phyloP scores from a whole-genome alignment of 345 rosid genomes.

The Odontarrhena argentea region DNA sequence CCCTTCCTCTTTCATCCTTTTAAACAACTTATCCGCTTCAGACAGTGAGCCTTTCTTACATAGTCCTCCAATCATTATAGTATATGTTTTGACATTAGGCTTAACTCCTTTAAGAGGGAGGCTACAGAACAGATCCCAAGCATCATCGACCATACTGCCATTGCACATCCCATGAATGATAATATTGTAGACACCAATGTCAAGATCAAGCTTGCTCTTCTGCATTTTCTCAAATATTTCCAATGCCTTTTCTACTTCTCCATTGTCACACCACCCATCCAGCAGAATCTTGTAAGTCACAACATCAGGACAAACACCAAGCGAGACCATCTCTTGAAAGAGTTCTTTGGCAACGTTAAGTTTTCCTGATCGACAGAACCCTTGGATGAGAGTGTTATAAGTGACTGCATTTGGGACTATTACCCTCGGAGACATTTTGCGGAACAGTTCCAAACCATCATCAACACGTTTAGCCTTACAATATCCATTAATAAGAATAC shows the following conservation, averaged over 20 bases:
- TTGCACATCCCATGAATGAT: slow-evolving; percentile 39
- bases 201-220: slow-evolving; percentile 5
- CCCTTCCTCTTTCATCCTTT: slow-evolving; percentile 27
- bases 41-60: slow-evolving; percentile 23
- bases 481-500: too few species aligned
- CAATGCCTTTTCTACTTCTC: slow-evolving; percentile 31
- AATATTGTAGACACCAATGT: background rate
- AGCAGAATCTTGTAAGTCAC: slow-evolving; percentile 21
- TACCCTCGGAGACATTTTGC: slow-evolving; percentile 29
- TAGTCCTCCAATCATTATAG: slow-evolving; percentile 30
- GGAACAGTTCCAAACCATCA: slow-evolving; percentile 34
- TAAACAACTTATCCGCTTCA: slow-evolving; percentile 27
- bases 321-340: slow-evolving; percentile 32
- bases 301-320: background rate
- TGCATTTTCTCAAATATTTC: slow-evolving; percentile 14
- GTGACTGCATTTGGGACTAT: slow-evolving; percentile 24
- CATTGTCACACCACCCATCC: slow-evolving; percentile 41
- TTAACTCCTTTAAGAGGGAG: slow-evolving; percentile 21
- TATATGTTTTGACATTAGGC: slow-evolving; percentile 27
- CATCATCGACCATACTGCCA: slow-evolving; percentile 27
- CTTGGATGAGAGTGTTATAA: slow-evolving; percentile 36
- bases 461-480: slow-evolving; percentile 32
- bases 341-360: slow-evolving; percentile 33
- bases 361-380: slow-evolving; percentile 25
- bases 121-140: slow-evolving; percentile 26